Base-by-base conservation (phyloP, 768 basidiomycete species). In the Tubosaeta sp. region DNA sequence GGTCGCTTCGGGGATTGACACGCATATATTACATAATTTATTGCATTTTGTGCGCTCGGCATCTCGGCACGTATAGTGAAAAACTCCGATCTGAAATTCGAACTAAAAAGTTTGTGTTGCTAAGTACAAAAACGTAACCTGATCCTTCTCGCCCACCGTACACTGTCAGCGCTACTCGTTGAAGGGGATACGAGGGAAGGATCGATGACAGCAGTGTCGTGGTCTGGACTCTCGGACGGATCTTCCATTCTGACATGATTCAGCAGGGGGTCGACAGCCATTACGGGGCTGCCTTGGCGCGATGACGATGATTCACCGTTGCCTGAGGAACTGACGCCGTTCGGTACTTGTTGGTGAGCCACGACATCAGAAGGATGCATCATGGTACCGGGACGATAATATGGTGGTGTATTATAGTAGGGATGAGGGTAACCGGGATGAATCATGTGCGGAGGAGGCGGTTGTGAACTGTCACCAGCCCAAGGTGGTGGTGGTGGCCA, bases 311-410 rank as follows among this genome's bases (percentile, higher is more conserved):
- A 62, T 48, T 59, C 61, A n/a, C 56, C 63, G 11, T 56, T 60
- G 52, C 59, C 58, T 0, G 68, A 57, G 9, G 64, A 60, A 41
- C 50, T 19, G 6, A 65, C 42, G 34, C 63, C 54, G 4, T 67
- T 66, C 35, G 56, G 54, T 48, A 65, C 57, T 35, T 68, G 66
- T 29, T 48, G 53, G 29, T 60, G 60, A 27, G 54, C 7, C 8
- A 51, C 22, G 32, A 55, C 41, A 12, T 67, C 59, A 19, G 53
- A 51, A 33, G 60, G 60, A 7, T 60, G 66, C 29, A 64, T 58
- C 59, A 72, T 61, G 32, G 55, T 43, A 32, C 37, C 60, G 14
- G 67, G 60, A 31, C 81, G 80, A 56, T 84, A 83, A 59, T 82
- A 80, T 5, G 77, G 64, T 13, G 76, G 55, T 13, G 57, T 26